These are phyloP conservation scores for Pharus latifolius DNA, from an alignment of 176 grass and related monocot genomes.

Conservation along the genomic window DNA sequence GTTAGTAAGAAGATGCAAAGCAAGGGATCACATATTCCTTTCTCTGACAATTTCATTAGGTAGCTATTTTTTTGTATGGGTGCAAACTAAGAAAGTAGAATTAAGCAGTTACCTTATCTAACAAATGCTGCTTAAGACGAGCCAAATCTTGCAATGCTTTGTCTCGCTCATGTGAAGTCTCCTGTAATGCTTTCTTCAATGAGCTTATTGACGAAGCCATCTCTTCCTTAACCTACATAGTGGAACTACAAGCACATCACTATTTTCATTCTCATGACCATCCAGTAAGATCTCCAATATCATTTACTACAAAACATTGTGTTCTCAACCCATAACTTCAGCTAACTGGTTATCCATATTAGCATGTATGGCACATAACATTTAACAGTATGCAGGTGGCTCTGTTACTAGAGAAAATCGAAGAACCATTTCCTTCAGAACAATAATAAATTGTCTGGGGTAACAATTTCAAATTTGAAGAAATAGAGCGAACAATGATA, in stretches of 20 bases:
- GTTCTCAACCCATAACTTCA: not conserved
- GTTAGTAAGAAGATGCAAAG: not conserved
- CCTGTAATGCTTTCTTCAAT: constrained; percentile 54
- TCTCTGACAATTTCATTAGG: not conserved
- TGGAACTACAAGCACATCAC: constrained; percentile 37
- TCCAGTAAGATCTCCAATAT: not conserved
- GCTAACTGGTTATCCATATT: not conserved
- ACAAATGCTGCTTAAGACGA: constrained; percentile 85
- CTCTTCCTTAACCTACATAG: constrained; percentile 72
- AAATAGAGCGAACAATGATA: not conserved
- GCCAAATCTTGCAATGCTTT: constrained; percentile 75
- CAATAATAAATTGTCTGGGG: not conserved
- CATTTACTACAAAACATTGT: not conserved
- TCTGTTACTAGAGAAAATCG: constrained; percentile 9
- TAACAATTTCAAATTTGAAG: not conserved
- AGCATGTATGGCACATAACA: not conserved
- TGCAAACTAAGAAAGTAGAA: not conserved
- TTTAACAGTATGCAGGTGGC: not conserved
- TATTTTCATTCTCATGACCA: constrained; percentile 26
- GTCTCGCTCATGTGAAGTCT: constrained; percentile 46
- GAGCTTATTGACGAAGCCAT: constrained; percentile 28
- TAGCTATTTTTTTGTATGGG: not conserved
- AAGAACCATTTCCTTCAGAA: not conserved
- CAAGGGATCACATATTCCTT: not conserved
- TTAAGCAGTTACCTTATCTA: constrained; percentile 62